Base-by-base conservation (phyloP, 208 protist species). In the Sergeia podlipaevii region DNA sequence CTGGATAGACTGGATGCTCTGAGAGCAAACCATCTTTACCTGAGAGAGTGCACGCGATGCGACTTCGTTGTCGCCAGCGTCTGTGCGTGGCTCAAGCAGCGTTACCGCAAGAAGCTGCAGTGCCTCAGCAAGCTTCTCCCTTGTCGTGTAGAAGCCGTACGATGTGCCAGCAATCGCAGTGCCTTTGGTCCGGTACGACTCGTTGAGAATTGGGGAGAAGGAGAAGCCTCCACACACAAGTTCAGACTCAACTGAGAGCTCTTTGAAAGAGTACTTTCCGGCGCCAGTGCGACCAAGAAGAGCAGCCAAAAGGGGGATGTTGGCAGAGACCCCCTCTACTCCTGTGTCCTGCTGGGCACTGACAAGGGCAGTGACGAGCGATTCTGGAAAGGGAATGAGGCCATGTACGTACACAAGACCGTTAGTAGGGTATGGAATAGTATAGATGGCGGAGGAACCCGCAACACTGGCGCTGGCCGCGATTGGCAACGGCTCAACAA, bases 381-480 rank as follows among this genome's bases (percentile, higher is more conserved):
- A 49, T 11, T 44, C 18, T 10, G 67, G 39, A 51, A 89, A 85
- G 5, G 89, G 91, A 11, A 85, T 69, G 34, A 97, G 70, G 1
- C 80, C 85, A 58, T 93, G 80, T 51, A 95, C 86, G 71, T 97
- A 97, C 37, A 94, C 85, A 24, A 97, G 66, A 7, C 88, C 85
- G 65, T 96, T 96, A 17, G 89, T 96, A 4, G 80, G 74, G 38
- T 65, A 79, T 5, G 65, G 24, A 34, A 96, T 83, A 4, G 79
- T 90, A 59, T 81, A 77, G 5, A 82, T 28, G 15, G 49, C 36
- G 11, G 29, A 37, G 47, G 51, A 52, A 45, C 46, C 45, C 8
- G 45, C 43, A 11, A 41, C 50, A 32, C 51, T 37, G 8, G 53
- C 32, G 47, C 55, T 64, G 36, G 71, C 17, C 47, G 43, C 34